phyloP scores from a whole-genome alignment of 2,329 filamentous ascomycete genomes.

The Fusarium sp. region DNA sequence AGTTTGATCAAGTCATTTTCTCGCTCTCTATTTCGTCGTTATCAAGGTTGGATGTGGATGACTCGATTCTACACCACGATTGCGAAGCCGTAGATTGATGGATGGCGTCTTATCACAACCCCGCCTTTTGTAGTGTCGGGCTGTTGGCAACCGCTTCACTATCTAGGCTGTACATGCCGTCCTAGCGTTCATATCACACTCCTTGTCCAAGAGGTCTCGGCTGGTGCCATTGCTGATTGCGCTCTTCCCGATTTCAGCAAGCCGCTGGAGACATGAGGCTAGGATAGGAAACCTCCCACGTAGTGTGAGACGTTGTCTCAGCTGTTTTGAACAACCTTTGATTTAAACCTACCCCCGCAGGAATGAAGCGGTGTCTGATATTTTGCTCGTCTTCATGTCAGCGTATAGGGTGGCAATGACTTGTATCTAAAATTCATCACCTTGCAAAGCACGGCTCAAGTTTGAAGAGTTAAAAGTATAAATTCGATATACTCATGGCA shows the following conservation, averaged over 20 bases:
- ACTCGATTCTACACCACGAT: constrained; percentile 11
- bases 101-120: constrained; percentile 30
- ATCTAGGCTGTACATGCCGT: background rate
- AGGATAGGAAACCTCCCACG: background rate
- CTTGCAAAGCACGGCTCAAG: background rate
- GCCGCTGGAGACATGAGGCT: background rate
- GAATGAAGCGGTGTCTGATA: background rate
- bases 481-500: constrained; percentile 38
- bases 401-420: no score
- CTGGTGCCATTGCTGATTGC: constrained; percentile 4
- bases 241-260: background rate
- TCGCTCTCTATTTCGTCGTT: background rate
- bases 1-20: no score
- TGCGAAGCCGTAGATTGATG: background rate
- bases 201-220: constrained; percentile 1
- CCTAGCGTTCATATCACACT: background rate
- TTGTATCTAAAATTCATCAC: background rate
- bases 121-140: constrained; percentile 25
- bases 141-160: constrained; percentile 17
- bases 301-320: background rate
- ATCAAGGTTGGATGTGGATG: constrained; percentile 6
- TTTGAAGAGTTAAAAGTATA: constrained; percentile 16
- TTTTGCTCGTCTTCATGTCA: background rate
- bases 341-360: background rate
- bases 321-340: background rate